A percentile compares a stretch with the other conserved stretches of the same genome.
Conservation (phyloP, 2,329 filamentous ascomycete genomes). For the Xylariaceae sp. region DNA sequence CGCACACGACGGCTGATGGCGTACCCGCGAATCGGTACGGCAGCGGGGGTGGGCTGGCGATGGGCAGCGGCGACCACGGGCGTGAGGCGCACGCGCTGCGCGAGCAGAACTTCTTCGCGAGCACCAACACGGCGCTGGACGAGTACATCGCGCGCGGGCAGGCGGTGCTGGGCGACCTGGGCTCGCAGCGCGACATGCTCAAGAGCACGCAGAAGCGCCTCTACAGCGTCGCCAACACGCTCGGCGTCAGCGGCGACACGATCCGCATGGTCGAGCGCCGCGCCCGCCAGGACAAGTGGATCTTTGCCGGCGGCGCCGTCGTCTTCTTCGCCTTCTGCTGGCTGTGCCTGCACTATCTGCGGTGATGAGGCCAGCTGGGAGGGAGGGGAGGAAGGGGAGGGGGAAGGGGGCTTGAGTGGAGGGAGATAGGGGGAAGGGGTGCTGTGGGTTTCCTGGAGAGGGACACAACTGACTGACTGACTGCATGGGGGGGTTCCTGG, state of each 20-base stretch:
- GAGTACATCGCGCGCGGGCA: conserved; percentile 90
- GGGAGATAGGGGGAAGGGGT: conserved; percentile 1
- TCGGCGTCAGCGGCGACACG: conserved; percentile 90
- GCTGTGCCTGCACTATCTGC: conserved; percentile 77
- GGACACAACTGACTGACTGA: no score
- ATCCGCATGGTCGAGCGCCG: conserved; percentile 93
- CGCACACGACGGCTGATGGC: conserved; percentile 26
- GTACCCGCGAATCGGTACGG: conserved; percentile 34
- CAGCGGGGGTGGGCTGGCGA: conserved; percentile 30
- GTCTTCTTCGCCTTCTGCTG: conserved; percentile 90
- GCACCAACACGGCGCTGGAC: conserved; percentile 78
- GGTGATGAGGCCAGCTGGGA: conserved; percentile 47
- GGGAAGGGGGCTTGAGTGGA: neutral
- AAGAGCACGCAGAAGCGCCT: conserved; percentile 89
- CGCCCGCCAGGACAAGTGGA: conserved; percentile 95
- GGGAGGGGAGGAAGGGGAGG: conserved; percentile 9
- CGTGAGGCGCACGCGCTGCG: conserved; percentile 78
- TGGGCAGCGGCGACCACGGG: conserved; percentile 54
- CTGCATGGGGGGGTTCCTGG: no score
- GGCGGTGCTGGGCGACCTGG: conserved; percentile 81
- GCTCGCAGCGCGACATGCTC: conserved; percentile 85
- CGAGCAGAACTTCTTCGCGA: conserved; percentile 81
- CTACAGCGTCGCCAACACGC: conserved; percentile 87
- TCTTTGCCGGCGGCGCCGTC: conserved; percentile 81
- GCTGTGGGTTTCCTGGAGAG: conserved; percentile 1